Conservation (phyloP, 495 filamentous ascomycete species). For the Hamigera avellanea region DNA sequence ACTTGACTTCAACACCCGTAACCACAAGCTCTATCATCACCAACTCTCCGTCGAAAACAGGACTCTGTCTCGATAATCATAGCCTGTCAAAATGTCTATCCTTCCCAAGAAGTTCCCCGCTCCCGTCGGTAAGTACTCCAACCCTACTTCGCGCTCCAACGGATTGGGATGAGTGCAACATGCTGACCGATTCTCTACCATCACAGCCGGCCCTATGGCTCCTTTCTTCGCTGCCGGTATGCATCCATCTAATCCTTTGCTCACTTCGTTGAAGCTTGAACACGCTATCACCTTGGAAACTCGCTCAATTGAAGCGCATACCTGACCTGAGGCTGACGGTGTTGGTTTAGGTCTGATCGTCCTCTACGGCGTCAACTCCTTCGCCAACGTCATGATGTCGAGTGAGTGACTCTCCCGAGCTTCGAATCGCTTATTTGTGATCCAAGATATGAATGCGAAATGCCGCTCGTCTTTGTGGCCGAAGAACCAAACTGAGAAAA, state of each 20-base stretch:
- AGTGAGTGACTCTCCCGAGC: constrained; percentile 44
- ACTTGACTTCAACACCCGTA: constrained; percentile 9
- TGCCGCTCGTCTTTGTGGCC: not conserved
- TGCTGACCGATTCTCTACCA: constrained; percentile 1
- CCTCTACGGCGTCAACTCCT: constrained; percentile 76
- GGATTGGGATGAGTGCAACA: not conserved
- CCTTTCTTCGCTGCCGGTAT: constrained; percentile 94
- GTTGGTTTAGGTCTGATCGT: constrained; percentile 56
- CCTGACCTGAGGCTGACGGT: constrained; percentile 22
- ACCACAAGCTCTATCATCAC: constrained; percentile 16
- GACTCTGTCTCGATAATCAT: constrained; percentile 7
- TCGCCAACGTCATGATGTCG: constrained; percentile 54
- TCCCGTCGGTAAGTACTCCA: constrained; percentile 61
- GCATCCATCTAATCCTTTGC: constrained; percentile 15
- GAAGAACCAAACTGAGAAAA: no score
- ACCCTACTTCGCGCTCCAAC: not conserved
- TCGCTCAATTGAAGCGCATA: constrained; percentile 3
- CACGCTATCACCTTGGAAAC: not conserved
- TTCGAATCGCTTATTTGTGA: no score
- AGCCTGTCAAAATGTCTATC: constrained; percentile 54
- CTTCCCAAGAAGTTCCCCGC: constrained; percentile 90
- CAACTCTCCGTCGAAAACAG: constrained; percentile 20
- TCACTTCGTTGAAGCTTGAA: not conserved
- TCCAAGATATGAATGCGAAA: not conserved
- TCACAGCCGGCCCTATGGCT: constrained; percentile 70